These are phyloP conservation scores for Cryptococcus sp. DNA, from an alignment of 1,284 basidiomycete genomes.

Conservation along the genomic window DNA sequence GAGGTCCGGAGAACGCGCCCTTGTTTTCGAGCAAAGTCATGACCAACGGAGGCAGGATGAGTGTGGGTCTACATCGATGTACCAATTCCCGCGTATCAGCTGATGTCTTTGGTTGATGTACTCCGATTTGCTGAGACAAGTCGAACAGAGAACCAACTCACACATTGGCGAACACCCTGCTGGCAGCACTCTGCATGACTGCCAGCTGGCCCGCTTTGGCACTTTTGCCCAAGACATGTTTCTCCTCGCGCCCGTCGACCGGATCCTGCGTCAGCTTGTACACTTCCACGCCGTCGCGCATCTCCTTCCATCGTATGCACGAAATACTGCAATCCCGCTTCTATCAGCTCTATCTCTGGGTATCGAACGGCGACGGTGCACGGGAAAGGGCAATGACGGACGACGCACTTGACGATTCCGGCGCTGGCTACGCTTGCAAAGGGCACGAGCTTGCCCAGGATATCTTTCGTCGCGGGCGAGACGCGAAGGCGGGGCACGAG, in stretches of 20 bases:
- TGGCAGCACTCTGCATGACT: slow-evolving; percentile 58
- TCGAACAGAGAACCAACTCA: slow-evolving; percentile 27
- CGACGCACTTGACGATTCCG: slow-evolving; percentile 55
- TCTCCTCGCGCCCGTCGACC: slow-evolving; percentile 38
- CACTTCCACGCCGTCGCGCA: slow-evolving; percentile 58
- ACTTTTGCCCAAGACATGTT: slow-evolving; percentile 54
- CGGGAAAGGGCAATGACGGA: not conserved
- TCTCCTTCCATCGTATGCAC: slow-evolving; percentile 62
- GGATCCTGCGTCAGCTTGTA: slow-evolving; percentile 44
- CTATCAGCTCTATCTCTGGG: not conserved
- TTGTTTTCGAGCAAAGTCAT: slow-evolving; percentile 55
- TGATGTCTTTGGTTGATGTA: not conserved
- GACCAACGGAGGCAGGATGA: slow-evolving; percentile 58
- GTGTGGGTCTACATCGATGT: slow-evolving; percentile 52
- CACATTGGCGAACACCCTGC: slow-evolving; percentile 59
- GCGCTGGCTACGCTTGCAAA: slow-evolving; percentile 59
- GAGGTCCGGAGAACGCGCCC: slow-evolving; percentile 52
- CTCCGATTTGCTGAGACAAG: not conserved
- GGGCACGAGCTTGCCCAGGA: slow-evolving; percentile 56
- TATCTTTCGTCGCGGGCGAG: slow-evolving; percentile 40
- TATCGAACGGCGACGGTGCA: not conserved
- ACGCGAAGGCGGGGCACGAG: slow-evolving; percentile 54
- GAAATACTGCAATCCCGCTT: slow-evolving; percentile 47
- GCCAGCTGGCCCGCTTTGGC: slow-evolving; percentile 56
- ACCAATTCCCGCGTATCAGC: not conserved